These are phyloP conservation scores for Russula sp. DNA, from an alignment of 768 basidiomycete species.

Conservation along the genomic window DNA sequence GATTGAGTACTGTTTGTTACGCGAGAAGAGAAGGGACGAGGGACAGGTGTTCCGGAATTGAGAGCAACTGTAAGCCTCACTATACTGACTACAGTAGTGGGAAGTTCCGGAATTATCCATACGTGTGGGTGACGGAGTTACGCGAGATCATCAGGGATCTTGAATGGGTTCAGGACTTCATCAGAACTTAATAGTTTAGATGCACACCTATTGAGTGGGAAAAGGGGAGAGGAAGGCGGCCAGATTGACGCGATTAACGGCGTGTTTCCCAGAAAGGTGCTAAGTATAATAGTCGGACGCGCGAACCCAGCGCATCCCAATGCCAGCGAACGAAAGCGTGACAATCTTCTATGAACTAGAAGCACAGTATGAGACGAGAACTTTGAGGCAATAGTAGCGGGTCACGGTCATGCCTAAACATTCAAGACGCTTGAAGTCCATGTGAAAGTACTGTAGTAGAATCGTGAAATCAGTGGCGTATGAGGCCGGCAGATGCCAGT, in stretches of 20 bases:
- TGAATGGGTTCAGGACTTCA: not conserved
- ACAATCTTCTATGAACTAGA: not conserved
- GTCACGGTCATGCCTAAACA: not conserved
- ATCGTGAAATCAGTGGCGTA: not conserved
- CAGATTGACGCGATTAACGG: not conserved
- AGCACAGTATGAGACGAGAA: not conserved
- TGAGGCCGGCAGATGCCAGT: not conserved
- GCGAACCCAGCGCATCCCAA: too few species aligned
- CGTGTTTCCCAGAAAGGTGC: not conserved
- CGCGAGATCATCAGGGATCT: not conserved
- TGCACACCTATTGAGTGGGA: not conserved
- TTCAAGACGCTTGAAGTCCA: not conserved
- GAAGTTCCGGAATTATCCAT: too few species aligned
- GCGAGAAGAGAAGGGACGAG: too few species aligned
- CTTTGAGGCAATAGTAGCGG: not conserved
- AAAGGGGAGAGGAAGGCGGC: too few species aligned
- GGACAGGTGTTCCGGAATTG: too few species aligned
- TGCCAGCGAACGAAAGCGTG: not conserved
- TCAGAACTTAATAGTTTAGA: not conserved
- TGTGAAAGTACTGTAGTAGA: not conserved
- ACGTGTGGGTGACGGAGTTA: too few species aligned
- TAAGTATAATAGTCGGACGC: not conserved
- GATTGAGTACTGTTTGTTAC: too few species aligned
- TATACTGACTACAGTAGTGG: too few species aligned
- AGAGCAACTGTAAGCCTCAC: too few species aligned